phyloP scores from a whole-genome alignment of 441 rosid genomes.

The Adansonia madagascariensis region DNA sequence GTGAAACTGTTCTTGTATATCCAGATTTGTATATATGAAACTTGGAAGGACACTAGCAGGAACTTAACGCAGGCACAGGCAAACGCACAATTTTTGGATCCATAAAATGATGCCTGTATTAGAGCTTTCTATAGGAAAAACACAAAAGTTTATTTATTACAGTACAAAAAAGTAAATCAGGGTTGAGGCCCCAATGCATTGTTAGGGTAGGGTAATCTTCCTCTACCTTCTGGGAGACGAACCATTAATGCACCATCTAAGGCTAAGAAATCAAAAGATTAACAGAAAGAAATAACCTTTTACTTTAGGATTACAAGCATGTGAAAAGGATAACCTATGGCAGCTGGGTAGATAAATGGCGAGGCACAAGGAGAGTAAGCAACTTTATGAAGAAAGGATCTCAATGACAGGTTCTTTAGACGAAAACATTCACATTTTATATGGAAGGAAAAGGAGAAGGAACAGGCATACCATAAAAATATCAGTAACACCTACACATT shows the following conservation, averaged over 20 bases:
- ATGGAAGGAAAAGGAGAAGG: background rate
- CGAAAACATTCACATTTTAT: background rate
- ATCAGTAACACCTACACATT: background rate
- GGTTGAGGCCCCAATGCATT: background rate
- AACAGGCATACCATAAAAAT: background rate
- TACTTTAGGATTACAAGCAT: background rate
- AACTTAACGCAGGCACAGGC: background rate
- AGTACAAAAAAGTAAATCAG: too few relatives aligned
- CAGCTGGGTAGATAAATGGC: background rate
- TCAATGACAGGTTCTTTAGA: background rate
- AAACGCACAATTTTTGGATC: background rate
- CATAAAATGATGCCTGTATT: background rate
- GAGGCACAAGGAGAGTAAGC: background rate
- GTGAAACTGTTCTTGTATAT: background rate
- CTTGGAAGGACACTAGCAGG: background rate
- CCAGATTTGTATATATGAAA: background rate
- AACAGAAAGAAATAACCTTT: background rate
- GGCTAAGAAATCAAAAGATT: background rate
- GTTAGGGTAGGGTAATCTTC: background rate
- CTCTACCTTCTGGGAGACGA: background rate
- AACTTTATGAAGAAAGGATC: background rate
- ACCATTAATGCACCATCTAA: too few relatives aligned
- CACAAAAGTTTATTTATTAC: background rate
- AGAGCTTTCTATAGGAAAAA: background rate
- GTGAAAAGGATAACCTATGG: background rate